Evolutionary conservation across 2,329 filamentous ascomycete species (phyloP).

Genomic region (Neonectria hederae): DNA sequence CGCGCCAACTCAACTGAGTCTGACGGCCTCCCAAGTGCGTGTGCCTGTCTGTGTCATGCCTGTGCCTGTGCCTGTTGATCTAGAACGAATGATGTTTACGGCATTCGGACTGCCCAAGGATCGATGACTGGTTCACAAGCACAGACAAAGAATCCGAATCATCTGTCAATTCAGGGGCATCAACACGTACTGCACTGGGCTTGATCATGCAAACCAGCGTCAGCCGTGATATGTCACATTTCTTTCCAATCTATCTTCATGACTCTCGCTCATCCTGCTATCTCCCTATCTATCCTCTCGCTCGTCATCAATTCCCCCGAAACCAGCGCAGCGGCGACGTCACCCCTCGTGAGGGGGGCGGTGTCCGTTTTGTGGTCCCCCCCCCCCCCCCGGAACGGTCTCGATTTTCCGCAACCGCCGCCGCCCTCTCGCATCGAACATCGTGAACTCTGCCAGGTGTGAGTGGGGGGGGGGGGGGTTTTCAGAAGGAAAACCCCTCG

Average conservation of each 20-base stretch:
- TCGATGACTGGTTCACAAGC: no score
- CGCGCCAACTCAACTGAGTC: constrained; percentile 22
- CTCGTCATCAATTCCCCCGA: not conserved
- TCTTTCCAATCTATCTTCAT: not conserved
- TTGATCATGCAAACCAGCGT: no score
- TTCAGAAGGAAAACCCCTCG: no score
- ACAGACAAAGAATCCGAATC: not conserved
- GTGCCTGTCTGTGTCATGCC: constrained; percentile 2
- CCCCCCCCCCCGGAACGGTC: constrained; percentile 4
- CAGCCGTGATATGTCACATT: not conserved
- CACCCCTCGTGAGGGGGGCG: not conserved
- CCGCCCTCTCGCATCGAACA: constrained; percentile 13
- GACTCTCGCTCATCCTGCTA: not conserved
- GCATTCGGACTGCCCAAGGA: no score
- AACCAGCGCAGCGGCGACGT: not conserved
- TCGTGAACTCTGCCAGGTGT: constrained; percentile 24
- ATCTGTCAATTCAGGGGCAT: not conserved
- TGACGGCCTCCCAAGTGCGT: not conserved
- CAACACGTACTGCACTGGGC: no score
- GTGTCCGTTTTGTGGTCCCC: not conserved
- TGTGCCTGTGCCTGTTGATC: constrained; percentile 18
- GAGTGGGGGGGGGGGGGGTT: constrained; percentile 22
- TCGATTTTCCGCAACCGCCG: constrained; percentile 19
- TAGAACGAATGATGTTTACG: not conserved
- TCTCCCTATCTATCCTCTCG: not conserved